Base-by-base conservation (phyloP, 352 stramenopile genomes). In the Thraustochytrium striatum region DNA sequence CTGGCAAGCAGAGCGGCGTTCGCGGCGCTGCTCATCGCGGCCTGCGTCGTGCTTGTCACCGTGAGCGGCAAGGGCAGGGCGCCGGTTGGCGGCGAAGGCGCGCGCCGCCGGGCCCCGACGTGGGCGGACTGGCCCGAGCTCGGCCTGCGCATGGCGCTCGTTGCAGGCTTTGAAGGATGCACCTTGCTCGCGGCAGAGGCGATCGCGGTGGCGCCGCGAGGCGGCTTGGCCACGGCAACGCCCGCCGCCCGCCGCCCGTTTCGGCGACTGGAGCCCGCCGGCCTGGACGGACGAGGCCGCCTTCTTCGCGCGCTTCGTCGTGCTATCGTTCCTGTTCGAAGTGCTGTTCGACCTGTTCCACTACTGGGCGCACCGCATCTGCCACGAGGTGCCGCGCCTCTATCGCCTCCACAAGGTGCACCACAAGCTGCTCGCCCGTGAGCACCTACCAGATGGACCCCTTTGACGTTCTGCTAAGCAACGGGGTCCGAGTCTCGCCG, bases 311-410 rank as follows among this genome's bases (percentile, higher is more conserved):
- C 2, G 5, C 33, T 94, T 94, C 79, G 87, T 94, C 59, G 87
- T 88, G 57, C 91, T 91, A 83, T 95, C 90, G 69, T 86, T 95
- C 28, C 61, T 87, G 28, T 92, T 94, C 72, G 90, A 95, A 61
- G 9, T 93, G 36, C 72, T 89, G 33, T 94, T 95, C 78, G 90
- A 95, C 83, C 86, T 93, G 1, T 92, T 93, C 73, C 90, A 95
- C 84, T 95, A 89, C 68, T 70, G 72, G 1, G 85, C 87, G 72
- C 90, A 95, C 82, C 91, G 88, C 85, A 57, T 58, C 28, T 41
- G 32, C 13, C 79, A 83, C 61, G 35, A 69, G 53, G 21, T 85
- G 57, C 75, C 85, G 53, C 90, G 87, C 83, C 85, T 94, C 2
- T 93, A 93, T 81, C 85, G 87, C 78, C 84, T 87, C 13, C 90